A percentile compares a stretch with the other conserved stretches of the same genome.
These are phyloP conservation scores for Herpetomonas tarakana DNA, from an alignment of 208 protist genomes.

Conservation along the genomic window DNA sequence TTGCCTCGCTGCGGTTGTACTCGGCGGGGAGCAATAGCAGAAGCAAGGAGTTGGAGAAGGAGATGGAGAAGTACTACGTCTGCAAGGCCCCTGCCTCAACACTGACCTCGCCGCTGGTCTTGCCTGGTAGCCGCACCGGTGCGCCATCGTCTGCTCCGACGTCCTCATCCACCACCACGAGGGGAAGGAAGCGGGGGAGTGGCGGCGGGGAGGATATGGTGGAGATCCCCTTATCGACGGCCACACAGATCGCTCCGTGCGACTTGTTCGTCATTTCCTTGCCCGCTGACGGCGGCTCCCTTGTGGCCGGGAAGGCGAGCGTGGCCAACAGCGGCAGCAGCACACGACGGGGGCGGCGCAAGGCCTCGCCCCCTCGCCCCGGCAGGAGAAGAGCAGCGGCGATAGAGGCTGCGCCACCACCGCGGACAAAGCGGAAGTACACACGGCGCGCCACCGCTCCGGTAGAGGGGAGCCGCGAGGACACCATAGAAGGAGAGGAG, in stretches of 20 bases:
- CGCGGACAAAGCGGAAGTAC: conserved; percentile 6
- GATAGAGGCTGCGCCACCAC: too few species aligned
- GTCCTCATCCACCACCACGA: neutral
- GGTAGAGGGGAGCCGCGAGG: conserved; percentile 1
- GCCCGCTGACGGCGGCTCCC: neutral
- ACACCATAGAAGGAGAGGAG: conserved; percentile 1
- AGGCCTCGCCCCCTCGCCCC: too few species aligned
- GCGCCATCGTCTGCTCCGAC: too few species aligned
- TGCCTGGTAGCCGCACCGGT: too few species aligned
- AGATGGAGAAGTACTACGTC: conserved; percentile 4
- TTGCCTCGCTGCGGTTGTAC: neutral
- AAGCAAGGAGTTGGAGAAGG: neutral
- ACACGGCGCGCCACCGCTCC: conserved; percentile 9
- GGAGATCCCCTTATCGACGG: neutral
- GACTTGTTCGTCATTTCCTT: conserved; percentile 7
- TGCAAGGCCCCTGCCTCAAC: conserved; percentile 1
- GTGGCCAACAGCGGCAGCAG: too few species aligned
- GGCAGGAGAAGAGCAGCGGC: too few species aligned
- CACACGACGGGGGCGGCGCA: too few species aligned
- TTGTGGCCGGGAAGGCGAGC: conserved; percentile 5
- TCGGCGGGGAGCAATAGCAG: neutral
- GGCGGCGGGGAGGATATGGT: neutral
- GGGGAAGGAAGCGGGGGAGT: neutral
- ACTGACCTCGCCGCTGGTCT: neutral
- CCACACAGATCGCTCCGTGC: conserved; percentile 6